Percentiles rank a stretch among this genome's conserved stretches.
These are phyloP conservation scores for Xylaria sp. DNA, from an alignment of 2,329 filamentous ascomycete genomes.

Conservation along the genomic window DNA sequence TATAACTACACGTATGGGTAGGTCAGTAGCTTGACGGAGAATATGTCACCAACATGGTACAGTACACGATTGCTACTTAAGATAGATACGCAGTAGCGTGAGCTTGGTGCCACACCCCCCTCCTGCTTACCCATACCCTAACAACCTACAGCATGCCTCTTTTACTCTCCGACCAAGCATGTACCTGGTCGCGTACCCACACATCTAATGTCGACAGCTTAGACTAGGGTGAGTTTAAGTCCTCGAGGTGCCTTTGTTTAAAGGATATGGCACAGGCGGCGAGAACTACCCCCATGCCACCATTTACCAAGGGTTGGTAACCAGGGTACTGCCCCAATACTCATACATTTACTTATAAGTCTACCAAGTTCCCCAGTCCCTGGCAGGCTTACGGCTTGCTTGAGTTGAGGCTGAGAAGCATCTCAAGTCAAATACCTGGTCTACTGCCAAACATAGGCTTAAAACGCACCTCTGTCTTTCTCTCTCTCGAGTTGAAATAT, in stretches of 20 bases:
- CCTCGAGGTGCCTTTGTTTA: conserved; percentile 37
- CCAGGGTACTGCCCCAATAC: conserved; percentile 37
- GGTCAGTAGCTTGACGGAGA: conserved; percentile 10
- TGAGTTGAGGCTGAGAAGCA: conserved; percentile 47
- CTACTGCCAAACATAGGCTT: conserved; percentile 43
- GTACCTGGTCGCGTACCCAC: conserved; percentile 33
- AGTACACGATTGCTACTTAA: conserved; percentile 25
- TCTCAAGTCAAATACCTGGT: conserved; percentile 43
- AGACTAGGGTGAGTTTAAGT: conserved; percentile 39
- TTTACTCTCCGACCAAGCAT: conserved; percentile 24
- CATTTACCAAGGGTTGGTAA: conserved; percentile 31
- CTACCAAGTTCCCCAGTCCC: conserved; percentile 41
- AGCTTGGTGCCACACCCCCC: conserved; percentile 34
- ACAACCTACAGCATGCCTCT: conserved; percentile 14
- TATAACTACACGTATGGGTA: neutral
- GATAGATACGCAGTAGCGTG: conserved; percentile 33
- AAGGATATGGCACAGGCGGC: conserved; percentile 43
- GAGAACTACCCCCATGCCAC: conserved; percentile 41
- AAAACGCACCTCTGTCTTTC: conserved; percentile 35
- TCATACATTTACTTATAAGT: conserved; percentile 44
- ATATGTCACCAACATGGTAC: conserved; percentile 10
- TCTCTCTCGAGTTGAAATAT: conserved; percentile 39
- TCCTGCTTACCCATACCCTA: conserved; percentile 30
- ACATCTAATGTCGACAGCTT: conserved; percentile 29
- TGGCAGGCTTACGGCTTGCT: conserved; percentile 39